Percentiles rank a stretch among this genome's conserved stretches.
These are phyloP conservation scores for Thalassiosira hispida DNA, from an alignment of 352 stramenopile species.

Conservation along the genomic window DNA sequence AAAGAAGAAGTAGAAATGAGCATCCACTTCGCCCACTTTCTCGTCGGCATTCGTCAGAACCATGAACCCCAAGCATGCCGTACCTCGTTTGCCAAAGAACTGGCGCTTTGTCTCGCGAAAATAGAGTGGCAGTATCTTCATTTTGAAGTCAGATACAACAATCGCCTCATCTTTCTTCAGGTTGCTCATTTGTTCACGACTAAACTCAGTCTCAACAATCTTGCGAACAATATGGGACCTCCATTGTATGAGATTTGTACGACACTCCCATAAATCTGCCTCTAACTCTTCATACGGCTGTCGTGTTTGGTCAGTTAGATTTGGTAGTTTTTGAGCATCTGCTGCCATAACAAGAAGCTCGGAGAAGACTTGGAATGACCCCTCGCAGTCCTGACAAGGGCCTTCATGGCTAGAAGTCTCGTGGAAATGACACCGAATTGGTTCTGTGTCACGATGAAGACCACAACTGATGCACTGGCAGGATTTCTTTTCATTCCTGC, in stretches of 20 bases:
- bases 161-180: slow-evolving; percentile 11
- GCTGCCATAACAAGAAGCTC: not conserved
- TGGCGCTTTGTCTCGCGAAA: slow-evolving; percentile 2
- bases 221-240: slow-evolving; percentile 9
- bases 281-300: not conserved
- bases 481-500: not conserved
- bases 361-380: not conserved
- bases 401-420: not conserved
- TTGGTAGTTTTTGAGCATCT: not conserved
- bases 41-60: not conserved
- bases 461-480: slow-evolving; percentile 18
- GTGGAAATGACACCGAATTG: not conserved
- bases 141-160: slow-evolving; percentile 30
- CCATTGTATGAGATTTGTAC: slow-evolving; percentile 1
- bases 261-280: not conserved
- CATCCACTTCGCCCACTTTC: slow-evolving; percentile 9
- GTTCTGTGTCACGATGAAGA: not conserved
- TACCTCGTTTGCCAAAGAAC: slow-evolving; percentile 21
- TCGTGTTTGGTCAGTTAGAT: not conserved
- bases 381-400: slow-evolving; percentile 1
- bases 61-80: slow-evolving; percentile 15
- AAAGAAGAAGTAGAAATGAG: slow-evolving; percentile 8
- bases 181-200: not conserved
- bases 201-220: slow-evolving; percentile 3
- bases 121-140: slow-evolving; percentile 19